These are phyloP conservation scores for Alectoria sarmentosa DNA, from an alignment of 495 filamentous ascomycete genomes.

Conservation along the genomic window DNA sequence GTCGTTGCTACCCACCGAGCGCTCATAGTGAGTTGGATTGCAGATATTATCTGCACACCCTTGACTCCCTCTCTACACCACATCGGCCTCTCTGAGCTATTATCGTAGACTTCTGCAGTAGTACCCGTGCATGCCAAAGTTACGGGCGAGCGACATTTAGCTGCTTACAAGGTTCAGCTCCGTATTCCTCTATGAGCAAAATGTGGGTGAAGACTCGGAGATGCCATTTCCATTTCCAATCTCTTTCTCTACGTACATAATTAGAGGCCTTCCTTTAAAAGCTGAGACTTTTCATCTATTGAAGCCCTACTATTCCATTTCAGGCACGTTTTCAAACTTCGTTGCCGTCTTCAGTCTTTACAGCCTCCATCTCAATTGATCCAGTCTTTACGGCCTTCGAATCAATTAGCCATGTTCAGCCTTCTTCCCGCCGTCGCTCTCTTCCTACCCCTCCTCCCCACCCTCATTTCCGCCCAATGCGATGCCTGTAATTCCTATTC, in stretches of 20 bases:
- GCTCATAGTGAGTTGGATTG: too few relatives aligned
- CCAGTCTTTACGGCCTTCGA: background rate
- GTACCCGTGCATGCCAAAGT: too few relatives aligned
- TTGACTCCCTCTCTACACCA: too few relatives aligned
- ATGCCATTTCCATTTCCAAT: background rate
- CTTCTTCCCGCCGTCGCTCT: background rate
- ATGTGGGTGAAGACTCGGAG: background rate
- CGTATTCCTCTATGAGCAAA: too few relatives aligned
- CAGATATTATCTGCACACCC: too few relatives aligned
- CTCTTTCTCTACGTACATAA: background rate
- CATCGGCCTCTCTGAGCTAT: too few relatives aligned
- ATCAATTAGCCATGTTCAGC: background rate
- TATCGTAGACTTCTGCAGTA: too few relatives aligned
- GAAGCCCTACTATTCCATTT: background rate
- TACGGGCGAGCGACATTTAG: too few relatives aligned
- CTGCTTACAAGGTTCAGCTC: too few relatives aligned
- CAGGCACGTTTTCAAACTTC: background rate
- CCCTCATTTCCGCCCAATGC: constrained; percentile 10
- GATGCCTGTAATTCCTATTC: constrained; percentile 9
- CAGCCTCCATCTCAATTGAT: too few relatives aligned
- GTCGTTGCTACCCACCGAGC: too few relatives aligned
- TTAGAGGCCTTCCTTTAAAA: background rate
- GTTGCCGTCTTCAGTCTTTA: background rate
- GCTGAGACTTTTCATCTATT: background rate
- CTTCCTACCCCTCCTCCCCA: background rate